Evolutionary conservation across 2,329 filamentous ascomycete genomes (phyloP).

Genomic region (Pyricularia grisea): DNA sequence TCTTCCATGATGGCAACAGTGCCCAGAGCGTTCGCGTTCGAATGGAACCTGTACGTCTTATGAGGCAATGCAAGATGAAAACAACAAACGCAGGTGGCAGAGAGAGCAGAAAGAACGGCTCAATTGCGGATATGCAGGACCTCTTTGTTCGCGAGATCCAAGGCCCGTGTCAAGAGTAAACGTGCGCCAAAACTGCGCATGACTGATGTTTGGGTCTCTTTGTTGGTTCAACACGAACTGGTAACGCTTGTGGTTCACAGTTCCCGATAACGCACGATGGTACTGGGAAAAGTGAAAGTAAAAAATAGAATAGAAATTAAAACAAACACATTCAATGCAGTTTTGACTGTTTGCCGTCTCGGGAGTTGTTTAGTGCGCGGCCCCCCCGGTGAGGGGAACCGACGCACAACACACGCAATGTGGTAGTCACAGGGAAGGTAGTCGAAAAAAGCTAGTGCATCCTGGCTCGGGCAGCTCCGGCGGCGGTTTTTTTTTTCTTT

Average conservation of each 20-base stretch:
- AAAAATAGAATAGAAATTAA: neutral
- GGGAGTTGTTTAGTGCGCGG: neutral
- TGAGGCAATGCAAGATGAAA: neutral
- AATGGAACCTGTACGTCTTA: neutral
- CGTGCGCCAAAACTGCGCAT: neutral
- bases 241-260: neutral
- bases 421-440: neutral
- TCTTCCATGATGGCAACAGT: conserved; percentile 30
- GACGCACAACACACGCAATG: neutral
- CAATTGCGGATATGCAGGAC: neutral
- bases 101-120: neutral
- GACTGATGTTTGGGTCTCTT: neutral
- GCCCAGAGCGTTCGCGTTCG: neutral
- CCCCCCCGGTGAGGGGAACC: neutral
- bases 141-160: neutral
- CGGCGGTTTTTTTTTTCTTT: neutral
- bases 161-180: neutral
- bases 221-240: neutral
- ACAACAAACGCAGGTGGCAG: neutral
- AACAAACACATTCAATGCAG: neutral
- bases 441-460: neutral
- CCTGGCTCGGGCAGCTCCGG: neutral
- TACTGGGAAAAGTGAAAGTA: neutral
- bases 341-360: neutral
- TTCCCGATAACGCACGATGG: neutral